Conservation (phyloP, 306 rosid genomes). For the Senna tora region DNA sequence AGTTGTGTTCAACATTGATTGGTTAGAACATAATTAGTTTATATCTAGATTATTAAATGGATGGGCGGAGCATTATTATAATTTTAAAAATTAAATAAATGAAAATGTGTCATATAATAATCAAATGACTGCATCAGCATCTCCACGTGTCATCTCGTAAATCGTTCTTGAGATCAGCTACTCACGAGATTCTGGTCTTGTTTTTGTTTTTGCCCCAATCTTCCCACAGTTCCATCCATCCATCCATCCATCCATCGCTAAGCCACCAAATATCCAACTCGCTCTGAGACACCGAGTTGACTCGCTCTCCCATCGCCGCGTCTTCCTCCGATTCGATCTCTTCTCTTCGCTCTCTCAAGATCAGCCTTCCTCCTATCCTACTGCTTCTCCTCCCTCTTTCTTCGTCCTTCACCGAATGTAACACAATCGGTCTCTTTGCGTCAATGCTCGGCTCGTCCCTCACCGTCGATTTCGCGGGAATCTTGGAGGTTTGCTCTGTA, state of each 20-base stretch:
- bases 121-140: constrained; percentile 29
- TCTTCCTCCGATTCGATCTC: background rate
- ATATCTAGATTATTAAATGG: too few relatives aligned
- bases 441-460: constrained; percentile 20
- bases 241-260: too few relatives aligned
- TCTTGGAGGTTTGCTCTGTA: background rate
- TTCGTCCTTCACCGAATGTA: constrained; percentile 29
- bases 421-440: background rate
- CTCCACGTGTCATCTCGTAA: constrained; percentile 47
- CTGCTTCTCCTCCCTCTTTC: background rate
- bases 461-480: constrained; percentile 37
- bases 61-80: too few relatives aligned
- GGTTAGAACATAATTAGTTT: too few relatives aligned
- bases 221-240: background rate
- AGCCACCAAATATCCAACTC: background rate
- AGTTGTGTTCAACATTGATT: too few relatives aligned
- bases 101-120: background rate
- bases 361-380: constrained; percentile 12
- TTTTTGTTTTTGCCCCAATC: background rate
- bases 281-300: background rate
- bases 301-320: background rate
- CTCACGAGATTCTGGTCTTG: constrained; percentile 52
- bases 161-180: constrained; percentile 26
- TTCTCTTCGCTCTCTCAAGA: constrained; percentile 11
- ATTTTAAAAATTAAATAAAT: too few relatives aligned